Evolutionary conservation across 2,329 filamentous ascomycete species (phyloP).

Genomic region (Hansfordia pulvinata): DNA sequence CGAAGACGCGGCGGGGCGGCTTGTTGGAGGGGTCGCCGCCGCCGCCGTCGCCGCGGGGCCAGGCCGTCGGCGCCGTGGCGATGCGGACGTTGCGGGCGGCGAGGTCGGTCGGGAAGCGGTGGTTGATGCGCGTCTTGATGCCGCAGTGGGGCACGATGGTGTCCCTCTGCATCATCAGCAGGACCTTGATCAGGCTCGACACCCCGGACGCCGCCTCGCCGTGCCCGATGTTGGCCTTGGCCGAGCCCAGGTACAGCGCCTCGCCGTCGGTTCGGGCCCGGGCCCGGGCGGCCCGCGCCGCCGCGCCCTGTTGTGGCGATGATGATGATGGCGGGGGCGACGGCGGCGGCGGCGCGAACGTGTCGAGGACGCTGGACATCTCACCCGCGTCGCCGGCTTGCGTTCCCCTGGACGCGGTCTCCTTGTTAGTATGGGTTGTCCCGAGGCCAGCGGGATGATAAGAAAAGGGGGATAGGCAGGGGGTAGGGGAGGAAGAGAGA

Average conservation of each 20-base stretch:
- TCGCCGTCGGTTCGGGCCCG: constrained; percentile 8
- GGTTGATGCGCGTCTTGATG: constrained; percentile 15
- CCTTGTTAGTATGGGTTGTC: constrained; percentile 48
- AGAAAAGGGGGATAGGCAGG: too few relatives aligned
- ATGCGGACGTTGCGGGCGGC: constrained; percentile 18
- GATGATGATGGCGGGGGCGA: too few relatives aligned
- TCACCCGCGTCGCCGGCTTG: constrained; percentile 68
- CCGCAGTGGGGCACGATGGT: constrained; percentile 30
- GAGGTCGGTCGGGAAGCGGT: constrained; percentile 18
- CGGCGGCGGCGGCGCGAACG: too few relatives aligned
- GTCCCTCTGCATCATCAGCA: constrained; percentile 3
- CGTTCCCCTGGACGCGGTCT: too few relatives aligned
- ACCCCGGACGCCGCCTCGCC: constrained; percentile 27
- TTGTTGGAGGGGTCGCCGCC: too few relatives aligned
- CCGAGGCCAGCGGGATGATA: constrained; percentile 55
- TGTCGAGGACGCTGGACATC: constrained; percentile 31
- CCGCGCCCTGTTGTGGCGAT: constrained; percentile 1
- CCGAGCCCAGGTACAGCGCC: constrained; percentile 30
- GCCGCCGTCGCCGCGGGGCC: constrained; percentile 10
- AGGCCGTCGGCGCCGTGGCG: constrained; percentile 12
- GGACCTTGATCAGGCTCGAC: constrained; percentile 27
- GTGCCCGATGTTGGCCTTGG: constrained; percentile 38
- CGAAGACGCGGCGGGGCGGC: constrained; percentile 3
- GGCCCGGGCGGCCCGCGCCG: too few relatives aligned
- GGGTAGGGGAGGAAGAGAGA: too few relatives aligned